Base-by-base conservation (phyloP, 331 rosid species). In the Malus hybrid region DNA sequence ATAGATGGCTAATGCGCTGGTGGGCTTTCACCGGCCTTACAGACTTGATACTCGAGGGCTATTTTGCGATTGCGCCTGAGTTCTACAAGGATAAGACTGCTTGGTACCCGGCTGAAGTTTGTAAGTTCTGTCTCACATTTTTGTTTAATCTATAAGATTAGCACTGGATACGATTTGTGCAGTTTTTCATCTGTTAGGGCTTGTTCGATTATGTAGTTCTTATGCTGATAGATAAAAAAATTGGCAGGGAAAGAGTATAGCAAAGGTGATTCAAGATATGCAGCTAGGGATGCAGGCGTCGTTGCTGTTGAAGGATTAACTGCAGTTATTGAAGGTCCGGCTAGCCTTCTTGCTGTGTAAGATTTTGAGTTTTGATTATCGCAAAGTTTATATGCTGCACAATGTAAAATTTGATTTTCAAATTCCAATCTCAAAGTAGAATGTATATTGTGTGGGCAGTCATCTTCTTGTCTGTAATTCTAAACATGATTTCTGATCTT, bases 181-280 rank as follows among this genome's bases (percentile, higher is more conserved):
- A 13, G 16, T 22, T 29, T 46, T 32, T 0, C 7, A 28, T 46
- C 69, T 32, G 46, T 71, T 68, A 39, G 27, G 28, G n/a, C 42
- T 74, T 42, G 48, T 72, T 44, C 15, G 42, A 73, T 67, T 28
- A 60, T 10, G 10, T 36, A 24, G 56, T 70, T 54, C 14, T 70
- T 55, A 60, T 62, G 50, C 57, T 81, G 64, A 50, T 82, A 36
- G 29, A 69, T 42, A 27, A 54, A 42, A 42, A 77, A 63, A 34
- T 69, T 80, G 32, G 77, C 80, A 89, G 96, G 97, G 97, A 94
- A 94, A 83, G 97, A 92, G 67, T 94, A 94, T 73, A 92, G 99
- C 91, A 90, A 92, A 83, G 99, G 97, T 19, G 97, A 95, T 84
- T 95, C 99, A 63, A 89, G 98, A 83, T 94, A 94, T 20, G 96